phyloP scores from a whole-genome alignment of 257 asterid genomes.

The Agastache rugosa region DNA sequence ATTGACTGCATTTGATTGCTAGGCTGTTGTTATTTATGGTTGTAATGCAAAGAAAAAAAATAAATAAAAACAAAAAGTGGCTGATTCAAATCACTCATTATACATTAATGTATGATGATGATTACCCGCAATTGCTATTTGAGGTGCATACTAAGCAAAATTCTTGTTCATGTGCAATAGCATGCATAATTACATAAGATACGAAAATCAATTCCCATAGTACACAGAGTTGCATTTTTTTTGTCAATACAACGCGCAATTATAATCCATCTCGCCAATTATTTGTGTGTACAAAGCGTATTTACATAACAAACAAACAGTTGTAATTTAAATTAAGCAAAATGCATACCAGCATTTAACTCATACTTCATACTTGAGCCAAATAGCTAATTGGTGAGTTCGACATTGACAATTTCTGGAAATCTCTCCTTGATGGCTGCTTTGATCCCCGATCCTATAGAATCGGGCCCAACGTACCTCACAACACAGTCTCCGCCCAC shows the following conservation, averaged over 20 bases:
- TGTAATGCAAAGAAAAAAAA: neutral
- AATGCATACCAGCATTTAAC: neutral
- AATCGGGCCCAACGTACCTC: constrained; percentile 73
- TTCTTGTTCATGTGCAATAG: too few relatives aligned
- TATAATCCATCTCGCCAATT: neutral
- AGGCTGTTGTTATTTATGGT: neutral
- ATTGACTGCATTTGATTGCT: neutral
- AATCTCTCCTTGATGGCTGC: constrained; percentile 96
- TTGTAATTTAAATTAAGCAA: neutral
- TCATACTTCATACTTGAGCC: neutral
- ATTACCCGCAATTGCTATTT: too few relatives aligned
- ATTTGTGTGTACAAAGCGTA: neutral
- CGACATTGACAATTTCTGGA: constrained; percentile 75
- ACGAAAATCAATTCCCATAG: neutral
- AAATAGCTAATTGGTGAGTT: constrained; percentile 52
- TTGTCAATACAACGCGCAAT: neutral
- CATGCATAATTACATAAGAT: too few relatives aligned
- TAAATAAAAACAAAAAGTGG: too few relatives aligned
- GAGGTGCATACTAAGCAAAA: too few relatives aligned
- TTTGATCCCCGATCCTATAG: constrained; percentile 86
- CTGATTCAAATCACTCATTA: neutral
- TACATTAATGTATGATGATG: neutral
- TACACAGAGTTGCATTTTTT: neutral
- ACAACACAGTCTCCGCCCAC: constrained; percentile 70
- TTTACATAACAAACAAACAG: neutral